Percentiles rank a stretch among this genome's conserved stretches.
Evolutionary conservation across 306 rosid genomes (phyloP).

Genomic region (Trichosanthes truncata): DNA sequence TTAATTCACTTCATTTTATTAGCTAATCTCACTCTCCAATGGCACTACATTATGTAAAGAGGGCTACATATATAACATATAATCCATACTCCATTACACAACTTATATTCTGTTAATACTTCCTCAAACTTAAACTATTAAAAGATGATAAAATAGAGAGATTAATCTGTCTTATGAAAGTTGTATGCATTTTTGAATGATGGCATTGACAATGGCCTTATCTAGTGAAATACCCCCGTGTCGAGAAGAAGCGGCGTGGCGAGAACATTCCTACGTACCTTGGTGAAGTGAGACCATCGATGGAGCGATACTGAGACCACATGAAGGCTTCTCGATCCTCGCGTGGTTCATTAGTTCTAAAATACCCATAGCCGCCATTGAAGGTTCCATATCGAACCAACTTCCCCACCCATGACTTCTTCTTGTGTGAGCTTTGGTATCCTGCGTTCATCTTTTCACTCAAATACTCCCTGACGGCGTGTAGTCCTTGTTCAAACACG

Average conservation of each 20-base stretch:
- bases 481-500: slow-evolving; percentile 52
- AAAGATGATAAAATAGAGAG: background rate
- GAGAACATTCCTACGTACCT: slow-evolving; percentile 57
- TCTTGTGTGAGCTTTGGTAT: slow-evolving; percentile 29
- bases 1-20: background rate
- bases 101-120: background rate
- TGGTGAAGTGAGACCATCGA: slow-evolving; percentile 61
- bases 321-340: slow-evolving; percentile 42
- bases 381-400: slow-evolving; percentile 31
- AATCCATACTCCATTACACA: background rate
- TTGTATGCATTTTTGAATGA: background rate
- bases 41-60: background rate
- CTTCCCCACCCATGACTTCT: slow-evolving; percentile 60
- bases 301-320: slow-evolving; percentile 39
- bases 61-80: background rate
- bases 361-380: slow-evolving; percentile 19
- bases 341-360: background rate
- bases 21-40: background rate
- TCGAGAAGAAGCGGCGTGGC: slow-evolving; percentile 71
- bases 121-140: background rate
- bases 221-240: slow-evolving; percentile 33
- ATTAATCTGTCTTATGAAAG: background rate
- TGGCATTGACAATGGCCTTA: background rate
- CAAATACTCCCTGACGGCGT: slow-evolving; percentile 54
- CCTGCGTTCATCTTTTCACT: slow-evolving; percentile 45